Conservation (phyloP, 2,329 filamentous ascomycete species). For the Coniochaeta sp. region DNA sequence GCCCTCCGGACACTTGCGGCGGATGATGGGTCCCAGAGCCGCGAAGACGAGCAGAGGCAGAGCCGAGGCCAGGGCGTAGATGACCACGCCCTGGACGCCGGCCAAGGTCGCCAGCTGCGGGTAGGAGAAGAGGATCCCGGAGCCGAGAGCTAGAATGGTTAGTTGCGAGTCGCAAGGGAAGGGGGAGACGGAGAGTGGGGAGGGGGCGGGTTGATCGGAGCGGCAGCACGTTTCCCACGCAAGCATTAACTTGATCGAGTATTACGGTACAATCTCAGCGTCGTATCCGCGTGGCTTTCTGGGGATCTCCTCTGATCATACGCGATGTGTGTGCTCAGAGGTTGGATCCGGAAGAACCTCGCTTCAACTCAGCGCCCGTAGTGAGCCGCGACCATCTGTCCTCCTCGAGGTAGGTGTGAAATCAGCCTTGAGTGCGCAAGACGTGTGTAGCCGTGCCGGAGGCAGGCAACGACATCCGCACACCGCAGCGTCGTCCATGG, state of each 20-base stretch:
- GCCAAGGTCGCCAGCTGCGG: constrained; percentile 72
- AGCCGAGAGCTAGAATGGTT: constrained; percentile 63
- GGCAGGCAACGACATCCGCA: constrained; percentile 9
- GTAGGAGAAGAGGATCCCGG: constrained; percentile 76
- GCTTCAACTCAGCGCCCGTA: constrained; percentile 71
- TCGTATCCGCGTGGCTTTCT: constrained; percentile 39
- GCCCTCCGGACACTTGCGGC: constrained; percentile 71
- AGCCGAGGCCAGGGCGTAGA: constrained; percentile 67
- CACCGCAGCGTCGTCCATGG: neutral
- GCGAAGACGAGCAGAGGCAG: constrained; percentile 70
- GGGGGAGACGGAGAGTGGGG: constrained; percentile 14
- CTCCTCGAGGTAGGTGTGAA: neutral
- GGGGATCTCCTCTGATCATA: constrained; percentile 1
- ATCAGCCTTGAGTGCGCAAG: neutral
- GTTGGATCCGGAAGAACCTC: constrained; percentile 42
- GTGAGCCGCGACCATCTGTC: constrained; percentile 55
- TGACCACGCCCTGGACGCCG: constrained; percentile 69
- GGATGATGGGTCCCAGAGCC: constrained; percentile 66
- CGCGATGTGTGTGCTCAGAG: constrained; percentile 17
- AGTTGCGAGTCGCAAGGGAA: constrained; percentile 24
- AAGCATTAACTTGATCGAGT: constrained; percentile 99
- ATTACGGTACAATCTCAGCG: constrained; percentile 94
- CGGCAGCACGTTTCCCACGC: constrained; percentile 97
- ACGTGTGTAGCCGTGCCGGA: neutral
- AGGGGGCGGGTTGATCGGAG: constrained; percentile 42